phyloP scores from a whole-genome alignment of 371 early-diverging fungal species.

The Mortierella sp. region DNA sequence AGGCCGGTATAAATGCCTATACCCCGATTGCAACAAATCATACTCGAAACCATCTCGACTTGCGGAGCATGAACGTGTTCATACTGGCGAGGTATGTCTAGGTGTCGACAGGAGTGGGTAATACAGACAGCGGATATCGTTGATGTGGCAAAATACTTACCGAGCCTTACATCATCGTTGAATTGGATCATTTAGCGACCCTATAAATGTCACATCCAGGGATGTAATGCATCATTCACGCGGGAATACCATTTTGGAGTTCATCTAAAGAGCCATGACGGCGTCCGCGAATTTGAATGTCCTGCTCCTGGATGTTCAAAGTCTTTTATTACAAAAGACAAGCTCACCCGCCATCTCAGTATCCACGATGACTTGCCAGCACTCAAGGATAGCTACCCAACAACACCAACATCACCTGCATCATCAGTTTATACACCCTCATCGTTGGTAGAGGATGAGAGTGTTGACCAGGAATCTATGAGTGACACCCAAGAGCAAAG shows the following conservation, averaged over 20 bases:
- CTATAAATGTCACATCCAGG: conserved; percentile 25
- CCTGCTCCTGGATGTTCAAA: conserved; percentile 64
- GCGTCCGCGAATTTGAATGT: conserved; percentile 67
- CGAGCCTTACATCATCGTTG: background rate
- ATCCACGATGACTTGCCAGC: conserved; percentile 59
- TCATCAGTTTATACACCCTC: too few species aligned
- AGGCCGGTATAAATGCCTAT: conserved; percentile 23
- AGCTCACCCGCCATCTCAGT: conserved; percentile 67
- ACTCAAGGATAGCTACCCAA: conserved; percentile 1
- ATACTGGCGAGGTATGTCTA: conserved; percentile 69
- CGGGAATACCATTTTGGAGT: conserved; percentile 23
- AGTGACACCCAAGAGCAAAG: too few species aligned
- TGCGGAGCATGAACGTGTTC: conserved; percentile 63
- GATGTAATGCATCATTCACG: conserved; percentile 25
- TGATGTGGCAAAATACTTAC: too few species aligned
- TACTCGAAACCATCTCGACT: conserved; percentile 68
- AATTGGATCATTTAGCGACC: conserved; percentile 27
- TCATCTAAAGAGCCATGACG: conserved; percentile 18
- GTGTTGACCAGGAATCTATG: too few species aligned
- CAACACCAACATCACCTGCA: too few species aligned
- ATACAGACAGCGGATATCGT: too few species aligned
- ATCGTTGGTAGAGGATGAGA: too few species aligned
- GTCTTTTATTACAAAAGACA: conserved; percentile 62
- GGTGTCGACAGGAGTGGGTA: background rate
- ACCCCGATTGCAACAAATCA: conserved; percentile 59